Base-by-base conservation (phyloP, 2,329 filamentous ascomycete species). In the Verruconis gallopava region DNA sequence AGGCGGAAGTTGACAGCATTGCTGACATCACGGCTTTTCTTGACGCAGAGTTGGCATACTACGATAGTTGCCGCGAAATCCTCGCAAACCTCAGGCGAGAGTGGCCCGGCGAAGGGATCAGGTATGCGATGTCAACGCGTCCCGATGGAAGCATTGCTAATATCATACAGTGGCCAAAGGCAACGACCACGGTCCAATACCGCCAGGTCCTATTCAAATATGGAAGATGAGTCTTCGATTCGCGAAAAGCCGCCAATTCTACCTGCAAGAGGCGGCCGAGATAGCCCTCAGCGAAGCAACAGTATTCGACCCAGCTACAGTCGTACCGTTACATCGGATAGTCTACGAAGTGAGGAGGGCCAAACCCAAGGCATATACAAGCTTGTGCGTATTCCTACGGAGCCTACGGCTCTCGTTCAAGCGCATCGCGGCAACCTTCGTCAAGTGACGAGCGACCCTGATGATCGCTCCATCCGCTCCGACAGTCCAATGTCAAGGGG, bases 1-100 rank as follows among this genome's bases (percentile, higher is more conserved):
- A 95, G 53, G 75, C 85, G 17, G 89, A 96, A 61, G 71, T 69
- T 34, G 89, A 96, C 48, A 85, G 79, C 54, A 75, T 94, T 33
- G 70, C 73, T 37, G 85, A 94, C 55, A 67, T 96, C 44, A 78
- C 77, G 3, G 68, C 75, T 14, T 93, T 96, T 58, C 66, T 96
- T 40, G 88, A 96, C 47, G 81, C 85, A 32, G 83, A 96, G 64
- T 71, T 96, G 44, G 80, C 82, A 48, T 95, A 91, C 63, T 83
- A 95, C 58, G 89, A 96, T 58, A 79, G 82, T 46, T 94, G 85
- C 57, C 75, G 82, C 42, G 88, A 95, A 50, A 82, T 93, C 50
- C 73, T 96, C 42, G 50, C 79, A 48, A 74, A 77, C 49, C 59
- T 82, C 48, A 81, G 75, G 65, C 71, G 71, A 51, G 76, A 82